phyloP scores from a whole-genome alignment of 31 red algal species.

The Pterothamnion heteromorphum region DNA sequence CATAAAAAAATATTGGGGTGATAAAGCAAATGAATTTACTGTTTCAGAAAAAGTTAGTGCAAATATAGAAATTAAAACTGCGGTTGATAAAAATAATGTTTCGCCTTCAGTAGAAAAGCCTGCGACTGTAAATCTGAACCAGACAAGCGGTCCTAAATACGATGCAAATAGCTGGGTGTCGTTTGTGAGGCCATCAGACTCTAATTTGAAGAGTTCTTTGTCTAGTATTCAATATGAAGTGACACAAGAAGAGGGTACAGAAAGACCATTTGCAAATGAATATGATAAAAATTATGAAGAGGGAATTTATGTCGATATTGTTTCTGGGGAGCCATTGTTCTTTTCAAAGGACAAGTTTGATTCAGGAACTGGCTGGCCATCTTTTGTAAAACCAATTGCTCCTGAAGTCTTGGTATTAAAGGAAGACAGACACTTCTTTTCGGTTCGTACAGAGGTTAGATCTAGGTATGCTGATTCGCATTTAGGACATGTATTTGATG shows the following conservation, averaged over 20 bases:
- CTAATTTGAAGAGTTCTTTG: too few species aligned
- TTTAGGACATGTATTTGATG: constrained; percentile 49
- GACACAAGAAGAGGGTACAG: constrained; percentile 44
- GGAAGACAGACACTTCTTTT: background rate
- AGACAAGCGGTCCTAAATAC: too few species aligned
- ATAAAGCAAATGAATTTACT: background rate
- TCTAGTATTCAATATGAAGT: constrained; percentile 11
- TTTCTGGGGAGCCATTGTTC: constrained; percentile 45
- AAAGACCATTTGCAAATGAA: constrained; percentile 19
- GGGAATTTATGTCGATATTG: constrained; percentile 45
- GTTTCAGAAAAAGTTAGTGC: too few species aligned
- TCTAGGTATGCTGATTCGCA: constrained; percentile 5
- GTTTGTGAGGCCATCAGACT: too few species aligned
- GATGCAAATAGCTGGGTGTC: too few species aligned
- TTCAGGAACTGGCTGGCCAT: constrained; percentile 45
- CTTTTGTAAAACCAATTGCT: constrained; percentile 27
- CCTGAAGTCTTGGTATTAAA: background rate
- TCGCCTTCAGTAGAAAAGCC: too few species aligned
- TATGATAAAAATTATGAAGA: constrained; percentile 26
- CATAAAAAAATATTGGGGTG: constrained; percentile 33
- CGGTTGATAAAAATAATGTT: too few species aligned
- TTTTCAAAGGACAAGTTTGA: constrained; percentile 38
- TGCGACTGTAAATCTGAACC: too few species aligned
- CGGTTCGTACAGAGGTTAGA: constrained; percentile 32
- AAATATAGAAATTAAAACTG: too few species aligned